Conservation (phyloP, 768 basidiomycete genomes). For the Leucosporidium scottii region DNA sequence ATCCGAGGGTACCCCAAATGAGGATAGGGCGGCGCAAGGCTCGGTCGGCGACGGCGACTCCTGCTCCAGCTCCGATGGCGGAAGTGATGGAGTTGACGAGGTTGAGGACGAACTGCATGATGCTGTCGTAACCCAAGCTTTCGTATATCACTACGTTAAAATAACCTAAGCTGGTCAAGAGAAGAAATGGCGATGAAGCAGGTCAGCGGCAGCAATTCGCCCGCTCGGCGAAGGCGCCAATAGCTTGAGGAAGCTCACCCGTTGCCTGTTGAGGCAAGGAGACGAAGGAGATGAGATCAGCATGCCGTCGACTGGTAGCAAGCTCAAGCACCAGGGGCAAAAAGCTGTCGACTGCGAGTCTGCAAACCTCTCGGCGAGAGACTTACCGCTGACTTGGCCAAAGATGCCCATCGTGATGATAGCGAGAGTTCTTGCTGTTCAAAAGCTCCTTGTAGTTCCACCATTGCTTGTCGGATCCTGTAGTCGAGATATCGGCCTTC, state of each 20-base stretch:
- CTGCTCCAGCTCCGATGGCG: slow-evolving; percentile 39
- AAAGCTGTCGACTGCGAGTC: too few species aligned
- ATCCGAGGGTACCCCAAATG: slow-evolving; percentile 41
- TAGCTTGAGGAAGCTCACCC: too few species aligned
- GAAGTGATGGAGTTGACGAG: slow-evolving; percentile 41
- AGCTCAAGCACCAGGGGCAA: too few species aligned
- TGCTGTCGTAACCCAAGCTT: slow-evolving; percentile 33
- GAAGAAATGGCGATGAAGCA: too few species aligned
- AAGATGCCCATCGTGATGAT: slow-evolving; percentile 54
- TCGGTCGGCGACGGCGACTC: slow-evolving; percentile 40
- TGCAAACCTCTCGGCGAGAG: too few species aligned
- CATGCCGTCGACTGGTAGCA: too few species aligned
- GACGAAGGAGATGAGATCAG: too few species aligned
- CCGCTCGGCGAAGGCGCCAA: too few species aligned
- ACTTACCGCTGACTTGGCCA: slow-evolving; percentile 53
- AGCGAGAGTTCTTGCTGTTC: too few species aligned
- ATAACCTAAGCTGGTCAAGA: background rate
- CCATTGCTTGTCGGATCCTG: slow-evolving; percentile 57
- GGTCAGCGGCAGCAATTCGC: too few species aligned
- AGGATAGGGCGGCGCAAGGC: slow-evolving; percentile 42
- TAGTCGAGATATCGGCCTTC: slow-evolving; percentile 49
- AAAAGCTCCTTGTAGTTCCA: slow-evolving; percentile 51
- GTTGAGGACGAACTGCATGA: slow-evolving; percentile 43
- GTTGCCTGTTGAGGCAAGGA: too few species aligned
- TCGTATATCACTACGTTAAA: slow-evolving; percentile 35